These are phyloP conservation scores for Lentinula lateritia DNA, from an alignment of 768 basidiomycete genomes.

Conservation along the genomic window DNA sequence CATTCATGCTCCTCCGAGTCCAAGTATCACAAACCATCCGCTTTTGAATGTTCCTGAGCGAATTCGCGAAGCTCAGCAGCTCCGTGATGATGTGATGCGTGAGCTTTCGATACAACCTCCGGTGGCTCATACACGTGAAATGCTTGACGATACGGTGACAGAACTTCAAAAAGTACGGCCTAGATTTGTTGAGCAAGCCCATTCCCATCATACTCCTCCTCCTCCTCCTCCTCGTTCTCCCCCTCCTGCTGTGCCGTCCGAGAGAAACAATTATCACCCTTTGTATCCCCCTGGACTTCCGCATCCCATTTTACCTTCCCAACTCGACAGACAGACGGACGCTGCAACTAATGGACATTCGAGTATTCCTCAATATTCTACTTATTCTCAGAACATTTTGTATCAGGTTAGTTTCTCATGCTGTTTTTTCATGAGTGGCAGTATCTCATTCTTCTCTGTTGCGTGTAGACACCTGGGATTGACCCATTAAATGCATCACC, in stretches of 20 bases:
- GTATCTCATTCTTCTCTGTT: neutral
- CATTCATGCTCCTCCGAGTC: neutral
- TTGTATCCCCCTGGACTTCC: neutral
- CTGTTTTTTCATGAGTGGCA: neutral
- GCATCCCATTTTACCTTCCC: neutral
- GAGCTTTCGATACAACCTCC: too few relatives aligned
- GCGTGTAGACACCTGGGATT: neutral
- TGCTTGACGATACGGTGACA: neutral
- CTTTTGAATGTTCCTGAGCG: neutral
- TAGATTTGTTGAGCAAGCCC: neutral
- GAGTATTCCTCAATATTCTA: neutral
- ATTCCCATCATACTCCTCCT: neutral
- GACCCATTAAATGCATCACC: neutral
- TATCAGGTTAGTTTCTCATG: neutral
- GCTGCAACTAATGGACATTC: neutral
- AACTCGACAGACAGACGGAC: neutral
- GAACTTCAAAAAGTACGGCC: neutral
- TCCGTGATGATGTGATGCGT: neutral
- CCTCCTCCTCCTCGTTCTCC: neutral
- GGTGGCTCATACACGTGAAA: neutral
- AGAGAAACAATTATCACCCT: neutral
- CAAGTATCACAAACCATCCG: neutral
- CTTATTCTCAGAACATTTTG: neutral
- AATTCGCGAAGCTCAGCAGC: neutral
- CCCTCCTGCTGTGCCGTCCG: neutral